Evolutionary conservation across 2,329 filamentous ascomycete species (phyloP), one percentile per base, ranked within the genome.

Genomic region (Sporothrix pseudoabietina): DNA sequence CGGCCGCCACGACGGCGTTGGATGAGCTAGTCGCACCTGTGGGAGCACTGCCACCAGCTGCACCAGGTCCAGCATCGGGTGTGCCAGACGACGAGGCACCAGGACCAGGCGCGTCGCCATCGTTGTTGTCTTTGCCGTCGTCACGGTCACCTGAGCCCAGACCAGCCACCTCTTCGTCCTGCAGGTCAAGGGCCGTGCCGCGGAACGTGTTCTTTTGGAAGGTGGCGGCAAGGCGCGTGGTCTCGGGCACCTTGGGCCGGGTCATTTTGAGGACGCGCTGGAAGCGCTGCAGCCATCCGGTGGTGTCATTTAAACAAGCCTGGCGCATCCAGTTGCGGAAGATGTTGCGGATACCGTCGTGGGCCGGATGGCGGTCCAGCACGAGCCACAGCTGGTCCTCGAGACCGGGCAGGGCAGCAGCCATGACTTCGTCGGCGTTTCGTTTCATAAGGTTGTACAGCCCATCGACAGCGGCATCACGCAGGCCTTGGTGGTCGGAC

Each of bases 391-490:
- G 84, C 75, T 96, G 91, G 77, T 98, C 94, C 80, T 98, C 95
- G 26, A 99, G 89, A 0, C 92, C 93, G 39, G 89, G 85, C 12
- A 92, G 88, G 4, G 94, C 94, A 5, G 91, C 90, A 63, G 87
- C 83, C 26, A 98, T 87, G 10, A 98, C 94, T 75, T 94, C 92
- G 74, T 91, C 89, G 0, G 95, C 92, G 78, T 97, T 91, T 65
- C 94, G 88, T 81, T 97, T 95, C 94, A 99, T 98, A 49, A 98
- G 86, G 76, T 97, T 97, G 78, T 97, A 94, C 0, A 99, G 84
- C 1, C 94, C 95, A 79, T 97, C 92, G 14, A 98, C 88, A 1
- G 94, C 94, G 75, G 92, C 91, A 78, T 94, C 91, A 71, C 91
- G 88, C 54, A 98, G 87, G 26, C 91, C 87, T 5, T 86, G 83